phyloP scores from a whole-genome alignment of 768 basidiomycete species.

The Russula foetens region DNA sequence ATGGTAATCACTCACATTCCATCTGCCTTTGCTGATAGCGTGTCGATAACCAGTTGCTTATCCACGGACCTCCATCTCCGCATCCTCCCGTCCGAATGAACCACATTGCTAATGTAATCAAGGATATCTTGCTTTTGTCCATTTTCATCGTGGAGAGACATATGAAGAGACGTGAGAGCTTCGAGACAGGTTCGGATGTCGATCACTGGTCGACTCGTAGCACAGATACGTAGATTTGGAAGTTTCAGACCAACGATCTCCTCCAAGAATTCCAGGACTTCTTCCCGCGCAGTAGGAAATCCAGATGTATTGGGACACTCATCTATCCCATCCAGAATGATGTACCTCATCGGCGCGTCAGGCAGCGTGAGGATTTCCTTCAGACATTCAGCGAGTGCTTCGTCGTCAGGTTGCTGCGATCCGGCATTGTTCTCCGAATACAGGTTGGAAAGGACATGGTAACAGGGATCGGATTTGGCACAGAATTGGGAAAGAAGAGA shows the following conservation, averaged over 20 bases:
- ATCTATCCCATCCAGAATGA: background rate
- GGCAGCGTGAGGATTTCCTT: background rate
- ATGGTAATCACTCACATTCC: background rate
- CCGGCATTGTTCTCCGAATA: background rate
- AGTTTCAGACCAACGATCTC: background rate
- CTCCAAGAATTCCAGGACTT: background rate
- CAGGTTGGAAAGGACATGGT: background rate
- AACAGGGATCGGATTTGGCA: background rate
- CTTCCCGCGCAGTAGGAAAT: background rate
- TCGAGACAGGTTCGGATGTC: background rate
- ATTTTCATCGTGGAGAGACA: background rate
- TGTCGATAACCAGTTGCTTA: no score
- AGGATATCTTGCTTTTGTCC: no score
- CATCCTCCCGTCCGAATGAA: background rate
- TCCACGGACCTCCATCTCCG: background rate
- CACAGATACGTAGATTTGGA: background rate
- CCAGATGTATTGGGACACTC: background rate
- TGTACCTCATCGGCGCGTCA: background rate
- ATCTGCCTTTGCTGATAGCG: background rate
- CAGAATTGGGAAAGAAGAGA: background rate
- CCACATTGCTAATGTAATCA: background rate
- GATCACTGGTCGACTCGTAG: background rate
- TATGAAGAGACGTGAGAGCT: background rate
- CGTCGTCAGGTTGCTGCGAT: background rate
- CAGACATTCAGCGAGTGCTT: background rate